Conservation (phyloP, 345 rosid species). For the Eucalyptus marginata region DNA sequence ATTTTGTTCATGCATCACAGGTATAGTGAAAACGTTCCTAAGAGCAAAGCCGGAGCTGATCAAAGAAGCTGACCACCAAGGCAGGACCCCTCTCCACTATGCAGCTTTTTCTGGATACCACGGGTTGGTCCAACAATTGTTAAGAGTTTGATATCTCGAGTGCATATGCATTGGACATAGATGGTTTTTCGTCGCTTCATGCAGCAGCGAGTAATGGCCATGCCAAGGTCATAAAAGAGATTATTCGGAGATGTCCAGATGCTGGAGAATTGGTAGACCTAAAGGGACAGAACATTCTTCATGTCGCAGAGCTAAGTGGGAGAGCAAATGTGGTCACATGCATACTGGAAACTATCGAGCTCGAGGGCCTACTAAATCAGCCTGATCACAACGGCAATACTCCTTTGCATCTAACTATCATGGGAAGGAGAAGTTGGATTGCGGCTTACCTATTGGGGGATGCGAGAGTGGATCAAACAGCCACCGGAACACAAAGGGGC, state of each 20-base stretch:
- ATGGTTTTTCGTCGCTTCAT: background rate
- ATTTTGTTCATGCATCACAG: background rate
- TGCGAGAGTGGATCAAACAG: background rate
- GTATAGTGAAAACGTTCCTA: background rate
- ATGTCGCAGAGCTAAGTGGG: background rate
- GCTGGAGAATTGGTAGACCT: background rate
- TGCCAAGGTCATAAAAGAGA: background rate
- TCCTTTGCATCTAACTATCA: background rate
- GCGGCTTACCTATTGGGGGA: background rate
- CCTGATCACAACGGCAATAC: background rate
- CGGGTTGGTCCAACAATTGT: background rate
- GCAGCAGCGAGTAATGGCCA: background rate
- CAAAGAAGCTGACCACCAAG: background rate
- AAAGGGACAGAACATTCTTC: background rate
- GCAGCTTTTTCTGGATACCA: background rate
- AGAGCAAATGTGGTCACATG: background rate
- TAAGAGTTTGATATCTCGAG: background rate
- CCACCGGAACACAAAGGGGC: background rate
- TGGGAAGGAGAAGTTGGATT: background rate
- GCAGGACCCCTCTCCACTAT: background rate
- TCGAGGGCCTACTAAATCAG: background rate
- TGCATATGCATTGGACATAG: background rate
- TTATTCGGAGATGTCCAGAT: background rate
- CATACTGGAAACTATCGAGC: background rate
- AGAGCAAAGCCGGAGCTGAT: background rate